Conservation (phyloP, 352 stramenopile species). For the Phytophthora colocasiae region DNA sequence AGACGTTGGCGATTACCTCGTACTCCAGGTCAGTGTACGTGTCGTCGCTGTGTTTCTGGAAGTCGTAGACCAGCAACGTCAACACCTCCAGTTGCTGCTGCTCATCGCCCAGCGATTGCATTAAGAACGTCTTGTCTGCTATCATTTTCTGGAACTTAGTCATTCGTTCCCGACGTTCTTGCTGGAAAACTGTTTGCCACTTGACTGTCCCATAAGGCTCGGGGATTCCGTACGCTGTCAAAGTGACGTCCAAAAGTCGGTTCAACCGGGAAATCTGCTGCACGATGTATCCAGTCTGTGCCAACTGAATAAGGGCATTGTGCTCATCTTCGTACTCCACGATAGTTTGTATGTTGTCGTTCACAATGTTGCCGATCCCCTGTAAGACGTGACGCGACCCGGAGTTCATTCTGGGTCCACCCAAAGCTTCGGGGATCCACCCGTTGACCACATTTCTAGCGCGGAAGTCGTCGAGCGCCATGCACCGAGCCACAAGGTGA, state of each 20-base stretch:
- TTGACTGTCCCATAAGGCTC: slow-evolving; percentile 16
- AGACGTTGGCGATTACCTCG: slow-evolving; percentile 25
- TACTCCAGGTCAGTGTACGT: slow-evolving; percentile 33
- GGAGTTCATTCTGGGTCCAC: slow-evolving; percentile 10
- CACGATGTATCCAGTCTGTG: slow-evolving; percentile 34
- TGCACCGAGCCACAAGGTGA: slow-evolving; percentile 35
- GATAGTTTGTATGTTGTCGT: slow-evolving; percentile 28
- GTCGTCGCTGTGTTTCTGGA: slow-evolving; percentile 28
- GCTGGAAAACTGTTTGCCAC: slow-evolving; percentile 33
- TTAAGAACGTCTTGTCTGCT: slow-evolving; percentile 15
- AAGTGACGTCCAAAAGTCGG: slow-evolving; percentile 31
- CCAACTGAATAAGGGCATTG: slow-evolving; percentile 30
- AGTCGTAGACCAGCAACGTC: slow-evolving; percentile 37
- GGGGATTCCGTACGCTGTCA: slow-evolving; percentile 22
- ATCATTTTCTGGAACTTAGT: slow-evolving; percentile 22
- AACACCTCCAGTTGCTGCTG: slow-evolving; percentile 37
- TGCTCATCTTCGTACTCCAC: slow-evolving; percentile 26
- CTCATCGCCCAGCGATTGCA: slow-evolving; percentile 28
- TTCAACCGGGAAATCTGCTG: slow-evolving; percentile 32
- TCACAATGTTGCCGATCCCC: slow-evolving; percentile 23
- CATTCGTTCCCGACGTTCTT: slow-evolving; percentile 36
- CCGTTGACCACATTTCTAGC: slow-evolving; percentile 12
- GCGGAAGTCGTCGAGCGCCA: slow-evolving; percentile 27
- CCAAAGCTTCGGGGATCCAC: slow-evolving; percentile 21
- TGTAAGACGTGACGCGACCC: slow-evolving; percentile 25